A percentile compares a stretch with the other conserved stretches of the same genome.
phyloP scores from a whole-genome alignment of 2,329 filamentous ascomycete genomes.

The Tolypocladium guangdongense region DNA sequence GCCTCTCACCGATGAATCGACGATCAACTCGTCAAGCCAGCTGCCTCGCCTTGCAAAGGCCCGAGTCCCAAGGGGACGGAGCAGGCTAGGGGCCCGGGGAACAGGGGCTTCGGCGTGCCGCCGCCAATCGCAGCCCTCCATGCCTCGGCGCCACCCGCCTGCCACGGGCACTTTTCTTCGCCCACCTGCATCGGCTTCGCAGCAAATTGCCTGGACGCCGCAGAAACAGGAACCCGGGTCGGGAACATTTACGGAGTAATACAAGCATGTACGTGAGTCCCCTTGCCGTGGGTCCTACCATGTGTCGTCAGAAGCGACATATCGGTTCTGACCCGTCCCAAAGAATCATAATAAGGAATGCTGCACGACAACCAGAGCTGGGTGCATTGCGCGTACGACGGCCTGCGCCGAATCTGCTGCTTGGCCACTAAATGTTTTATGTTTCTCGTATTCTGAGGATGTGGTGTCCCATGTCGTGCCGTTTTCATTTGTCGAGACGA shows the following conservation, averaged over 20 bases:
- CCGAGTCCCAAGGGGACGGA: conserved; percentile 4
- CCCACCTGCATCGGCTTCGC: neutral
- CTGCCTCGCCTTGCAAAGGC: neutral
- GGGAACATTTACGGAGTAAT: neutral
- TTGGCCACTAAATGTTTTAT: too few species aligned
- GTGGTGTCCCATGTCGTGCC: neutral
- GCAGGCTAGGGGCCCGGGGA: conserved; percentile 2
- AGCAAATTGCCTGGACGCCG: neutral
- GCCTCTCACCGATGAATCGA: neutral
- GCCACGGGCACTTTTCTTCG: neutral
- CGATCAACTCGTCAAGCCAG: neutral
- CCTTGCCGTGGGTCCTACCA: neutral
- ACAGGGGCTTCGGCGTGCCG: neutral
- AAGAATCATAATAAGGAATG: neutral
- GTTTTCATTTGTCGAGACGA: neutral
- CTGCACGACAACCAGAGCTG: neutral
- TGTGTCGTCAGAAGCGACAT: neutral
- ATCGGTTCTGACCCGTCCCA: neutral
- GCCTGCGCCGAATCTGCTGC: neutral
- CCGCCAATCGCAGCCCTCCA: conserved; percentile 2
- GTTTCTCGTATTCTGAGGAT: neutral
- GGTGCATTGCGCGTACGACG: neutral
- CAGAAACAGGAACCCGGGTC: neutral
- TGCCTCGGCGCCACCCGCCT: conserved; percentile 1
- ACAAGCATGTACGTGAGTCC: neutral